Evolutionary conservation across 2,329 filamentous ascomycete species (phyloP).

Genomic region (Cladosporium oxysporum): DNA sequence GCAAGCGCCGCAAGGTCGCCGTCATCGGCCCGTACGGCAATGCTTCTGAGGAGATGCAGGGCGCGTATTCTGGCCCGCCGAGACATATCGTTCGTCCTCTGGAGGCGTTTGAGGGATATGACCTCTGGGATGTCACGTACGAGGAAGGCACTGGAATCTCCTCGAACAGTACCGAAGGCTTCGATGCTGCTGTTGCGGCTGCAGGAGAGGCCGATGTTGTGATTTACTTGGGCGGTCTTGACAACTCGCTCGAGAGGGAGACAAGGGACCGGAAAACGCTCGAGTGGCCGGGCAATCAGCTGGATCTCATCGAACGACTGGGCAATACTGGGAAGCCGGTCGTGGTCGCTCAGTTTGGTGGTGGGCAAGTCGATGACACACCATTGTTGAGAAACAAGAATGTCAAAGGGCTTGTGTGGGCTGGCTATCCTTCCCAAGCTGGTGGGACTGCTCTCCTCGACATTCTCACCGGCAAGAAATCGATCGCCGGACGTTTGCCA

Average conservation of each 20-base stretch:
- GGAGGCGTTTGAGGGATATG: slow-evolving; percentile 23
- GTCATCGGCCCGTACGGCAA: slow-evolving; percentile 60
- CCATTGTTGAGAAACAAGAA: slow-evolving; percentile 42
- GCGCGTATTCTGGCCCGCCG: slow-evolving; percentile 36
- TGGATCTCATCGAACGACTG: slow-evolving; percentile 43
- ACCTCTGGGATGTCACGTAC: slow-evolving; percentile 20
- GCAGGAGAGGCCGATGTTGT: slow-evolving; percentile 27
- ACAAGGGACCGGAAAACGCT: slow-evolving; percentile 44
- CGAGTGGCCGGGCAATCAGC: slow-evolving; percentile 46
- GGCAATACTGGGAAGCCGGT: slow-evolving; percentile 41
- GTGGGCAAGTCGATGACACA: slow-evolving; percentile 47
- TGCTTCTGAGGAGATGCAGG: slow-evolving; percentile 55
- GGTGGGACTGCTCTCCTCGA: slow-evolving; percentile 46
- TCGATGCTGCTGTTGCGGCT: slow-evolving; percentile 24
- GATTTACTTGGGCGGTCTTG: slow-evolving; percentile 33
- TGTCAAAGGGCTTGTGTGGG: slow-evolving; percentile 47
- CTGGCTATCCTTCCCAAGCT: slow-evolving; percentile 47
- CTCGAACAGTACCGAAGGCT: slow-evolving; percentile 23
- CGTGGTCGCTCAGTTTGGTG: slow-evolving; percentile 41
- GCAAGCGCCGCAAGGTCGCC: slow-evolving; percentile 43
- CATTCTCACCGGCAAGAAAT: slow-evolving; percentile 44
- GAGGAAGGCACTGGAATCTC: slow-evolving; percentile 25
- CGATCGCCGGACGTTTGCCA: slow-evolving; percentile 43
- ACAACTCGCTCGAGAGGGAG: slow-evolving; percentile 46
- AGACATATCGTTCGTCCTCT: slow-evolving; percentile 27